A percentile compares a stretch with the other conserved stretches of the same genome.
phyloP scores from a whole-genome alignment of 1,284 basidiomycete genomes.

The Xerocomus amazonicus region DNA sequence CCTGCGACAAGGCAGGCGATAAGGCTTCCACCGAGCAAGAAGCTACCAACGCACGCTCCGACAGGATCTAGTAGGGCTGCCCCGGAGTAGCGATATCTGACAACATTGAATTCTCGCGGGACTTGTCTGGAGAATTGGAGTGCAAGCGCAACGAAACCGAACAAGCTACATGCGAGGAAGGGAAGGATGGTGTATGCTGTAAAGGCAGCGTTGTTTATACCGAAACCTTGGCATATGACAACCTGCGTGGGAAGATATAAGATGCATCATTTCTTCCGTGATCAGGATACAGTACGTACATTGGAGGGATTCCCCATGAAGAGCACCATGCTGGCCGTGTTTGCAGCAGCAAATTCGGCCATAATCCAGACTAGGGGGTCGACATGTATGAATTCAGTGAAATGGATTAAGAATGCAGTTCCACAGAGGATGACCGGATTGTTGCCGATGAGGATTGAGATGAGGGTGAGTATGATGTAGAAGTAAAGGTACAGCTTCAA shows the following conservation, averaged over 20 bases:
- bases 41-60: constrained; percentile 49
- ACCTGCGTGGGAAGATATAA: constrained; percentile 24
- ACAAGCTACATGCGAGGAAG: constrained; percentile 58
- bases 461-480: constrained; percentile 75
- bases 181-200: too few species aligned
- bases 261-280: not conserved
- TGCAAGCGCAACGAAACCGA: constrained; percentile 51
- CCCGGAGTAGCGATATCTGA: constrained; percentile 40
- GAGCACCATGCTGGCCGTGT: constrained; percentile 71
- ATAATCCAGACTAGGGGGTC: constrained; percentile 48
- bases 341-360: constrained; percentile 66
- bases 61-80: constrained; percentile 48
- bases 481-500: constrained; percentile 73
- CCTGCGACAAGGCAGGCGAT: constrained; percentile 51
- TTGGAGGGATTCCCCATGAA: constrained; percentile 77
- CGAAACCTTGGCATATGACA: constrained; percentile 64
- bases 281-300: constrained; percentile 35
- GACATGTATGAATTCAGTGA: constrained; percentile 67
- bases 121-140: constrained; percentile 54
- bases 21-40: constrained; percentile 48
- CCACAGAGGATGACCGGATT: constrained; percentile 85
- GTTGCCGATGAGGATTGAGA: constrained; percentile 85
- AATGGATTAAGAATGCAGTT: constrained; percentile 85
- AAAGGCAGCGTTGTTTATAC: constrained; percentile 58
- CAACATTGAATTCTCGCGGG: constrained; percentile 43